Conservation (phyloP, 1,284 basidiomycete species). For the Cutaneotrichosporon sp. region DNA sequence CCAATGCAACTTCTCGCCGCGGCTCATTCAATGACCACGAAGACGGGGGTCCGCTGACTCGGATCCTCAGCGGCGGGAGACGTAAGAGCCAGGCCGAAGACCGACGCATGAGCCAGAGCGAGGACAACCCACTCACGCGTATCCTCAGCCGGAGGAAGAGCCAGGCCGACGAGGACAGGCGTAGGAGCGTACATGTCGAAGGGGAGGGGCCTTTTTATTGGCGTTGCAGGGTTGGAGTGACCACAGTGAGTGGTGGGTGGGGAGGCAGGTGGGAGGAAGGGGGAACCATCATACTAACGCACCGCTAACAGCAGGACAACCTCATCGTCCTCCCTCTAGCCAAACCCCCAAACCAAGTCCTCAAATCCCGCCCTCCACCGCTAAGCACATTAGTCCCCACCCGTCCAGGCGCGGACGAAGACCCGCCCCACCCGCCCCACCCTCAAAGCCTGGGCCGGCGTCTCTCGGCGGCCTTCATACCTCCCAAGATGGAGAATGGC, state of each 20-base stretch:
- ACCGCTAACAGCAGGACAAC: conserved; percentile 31
- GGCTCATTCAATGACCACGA: conserved; percentile 29
- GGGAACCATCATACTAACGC: background rate
- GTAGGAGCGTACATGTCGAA: conserved; percentile 14
- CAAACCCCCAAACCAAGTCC: conserved; percentile 43
- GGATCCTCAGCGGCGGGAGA: conserved; percentile 39
- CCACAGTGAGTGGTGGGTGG: conserved; percentile 36
- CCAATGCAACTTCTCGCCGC: conserved; percentile 27
- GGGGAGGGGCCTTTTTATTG: conserved; percentile 46
- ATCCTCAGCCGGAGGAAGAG: conserved; percentile 32
- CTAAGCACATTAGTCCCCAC: background rate
- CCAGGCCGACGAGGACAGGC: conserved; percentile 1
- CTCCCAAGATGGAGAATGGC: background rate
- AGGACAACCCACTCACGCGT: conserved; percentile 24
- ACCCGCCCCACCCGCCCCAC: background rate
- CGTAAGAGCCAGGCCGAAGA: conserved; percentile 27
- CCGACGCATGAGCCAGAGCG: background rate
- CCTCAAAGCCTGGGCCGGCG: conserved; percentile 32
- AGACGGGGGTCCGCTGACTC: conserved; percentile 29
- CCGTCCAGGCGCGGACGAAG: background rate
- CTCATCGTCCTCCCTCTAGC: conserved; percentile 44
- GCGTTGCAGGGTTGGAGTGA: conserved; percentile 45
- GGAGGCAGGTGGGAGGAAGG: background rate
- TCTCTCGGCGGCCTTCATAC: conserved; percentile 23
- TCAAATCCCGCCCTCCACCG: conserved; percentile 15